A percentile compares a stretch with the other conserved stretches of the same genome.
phyloP scores from a whole-genome alignment of 768 basidiomycete species.

The Collybia sordida region DNA sequence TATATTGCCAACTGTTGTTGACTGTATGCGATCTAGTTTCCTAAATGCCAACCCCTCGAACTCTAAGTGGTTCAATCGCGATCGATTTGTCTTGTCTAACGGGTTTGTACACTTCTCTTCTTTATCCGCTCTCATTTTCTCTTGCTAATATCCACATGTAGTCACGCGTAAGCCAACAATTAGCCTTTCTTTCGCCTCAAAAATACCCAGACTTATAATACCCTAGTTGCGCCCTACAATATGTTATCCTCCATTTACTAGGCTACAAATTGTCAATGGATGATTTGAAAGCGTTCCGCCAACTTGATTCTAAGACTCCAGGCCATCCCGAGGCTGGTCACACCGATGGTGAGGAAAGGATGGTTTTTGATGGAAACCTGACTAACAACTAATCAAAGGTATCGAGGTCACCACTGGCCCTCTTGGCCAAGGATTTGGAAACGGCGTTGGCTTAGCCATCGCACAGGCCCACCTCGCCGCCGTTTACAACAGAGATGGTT shows the following conservation, averaged over 20 bases:
- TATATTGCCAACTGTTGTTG: background rate
- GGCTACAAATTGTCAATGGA: conserved; percentile 92
- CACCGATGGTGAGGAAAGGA: conserved; percentile 38
- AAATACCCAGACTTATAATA: conserved; percentile 6
- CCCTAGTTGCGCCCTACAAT: conserved; percentile 86
- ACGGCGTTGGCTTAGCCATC: conserved; percentile 91
- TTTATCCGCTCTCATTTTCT: conserved; percentile 1
- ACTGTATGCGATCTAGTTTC: conserved; percentile 47
- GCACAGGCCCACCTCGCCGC: conserved; percentile 90
- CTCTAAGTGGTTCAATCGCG: conserved; percentile 94
- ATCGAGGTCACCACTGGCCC: conserved; percentile 95
- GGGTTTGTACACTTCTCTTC: conserved; percentile 55
- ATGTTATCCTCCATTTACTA: conserved; percentile 86
- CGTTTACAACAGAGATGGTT: conserved; percentile 86
- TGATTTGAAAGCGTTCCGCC: conserved; percentile 92
- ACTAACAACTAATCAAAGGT: conserved; percentile 32
- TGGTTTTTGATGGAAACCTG: background rate
- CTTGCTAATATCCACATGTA: conserved; percentile 24
- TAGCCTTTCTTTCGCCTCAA: background rate
- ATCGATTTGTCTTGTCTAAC: conserved; percentile 96
- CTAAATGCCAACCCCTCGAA: conserved; percentile 86
- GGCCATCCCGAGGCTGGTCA: conserved; percentile 86
- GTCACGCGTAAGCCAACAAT: conserved; percentile 66
- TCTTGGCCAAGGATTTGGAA: conserved; percentile 92
- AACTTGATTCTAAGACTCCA: conserved; percentile 85